A percentile compares a stretch with the other conserved stretches of the same genome.
Conservation (phyloP, 2,329 filamentous ascomycete genomes). For the Cladosporium austrohemisphaericum region DNA sequence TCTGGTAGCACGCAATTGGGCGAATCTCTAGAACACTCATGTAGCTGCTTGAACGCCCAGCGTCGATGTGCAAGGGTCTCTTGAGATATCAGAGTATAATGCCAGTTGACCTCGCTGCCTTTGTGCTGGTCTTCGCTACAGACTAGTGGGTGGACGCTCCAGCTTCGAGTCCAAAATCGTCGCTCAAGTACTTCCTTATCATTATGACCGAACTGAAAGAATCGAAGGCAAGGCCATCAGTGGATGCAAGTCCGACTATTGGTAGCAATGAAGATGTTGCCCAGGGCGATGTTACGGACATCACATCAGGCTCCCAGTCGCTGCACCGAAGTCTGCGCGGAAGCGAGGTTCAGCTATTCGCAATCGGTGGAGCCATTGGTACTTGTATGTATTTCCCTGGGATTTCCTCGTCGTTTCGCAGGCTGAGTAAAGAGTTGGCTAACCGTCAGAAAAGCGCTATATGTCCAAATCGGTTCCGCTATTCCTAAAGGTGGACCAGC, state of each 20-base stretch:
- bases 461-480: constrained; percentile 18
- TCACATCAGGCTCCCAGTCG: constrained; percentile 1
- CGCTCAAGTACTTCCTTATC: too few relatives aligned
- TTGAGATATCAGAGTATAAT: too few relatives aligned
- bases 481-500: constrained; percentile 39
- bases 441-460: background rate
- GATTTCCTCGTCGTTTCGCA: too few relatives aligned
- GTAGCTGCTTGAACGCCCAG: too few relatives aligned
- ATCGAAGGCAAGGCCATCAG: background rate
- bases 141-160: too few relatives aligned
- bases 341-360: constrained; percentile 18
- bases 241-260: background rate
- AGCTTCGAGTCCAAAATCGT: too few relatives aligned
- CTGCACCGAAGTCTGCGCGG: constrained; percentile 17
- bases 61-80: too few relatives aligned
- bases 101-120: too few relatives aligned
- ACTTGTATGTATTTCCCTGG: constrained; percentile 15
- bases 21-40: too few relatives aligned
- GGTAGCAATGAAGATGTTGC: constrained; percentile 3
- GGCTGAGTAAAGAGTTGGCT: background rate
- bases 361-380: constrained; percentile 18
- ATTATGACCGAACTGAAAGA: constrained; percentile 1
- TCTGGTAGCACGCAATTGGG: too few relatives aligned
- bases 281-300: background rate
- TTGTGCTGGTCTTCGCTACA: too few relatives aligned